Conservation (phyloP, 176 grass and related monocot genomes). For the Zoysia pacifica region DNA sequence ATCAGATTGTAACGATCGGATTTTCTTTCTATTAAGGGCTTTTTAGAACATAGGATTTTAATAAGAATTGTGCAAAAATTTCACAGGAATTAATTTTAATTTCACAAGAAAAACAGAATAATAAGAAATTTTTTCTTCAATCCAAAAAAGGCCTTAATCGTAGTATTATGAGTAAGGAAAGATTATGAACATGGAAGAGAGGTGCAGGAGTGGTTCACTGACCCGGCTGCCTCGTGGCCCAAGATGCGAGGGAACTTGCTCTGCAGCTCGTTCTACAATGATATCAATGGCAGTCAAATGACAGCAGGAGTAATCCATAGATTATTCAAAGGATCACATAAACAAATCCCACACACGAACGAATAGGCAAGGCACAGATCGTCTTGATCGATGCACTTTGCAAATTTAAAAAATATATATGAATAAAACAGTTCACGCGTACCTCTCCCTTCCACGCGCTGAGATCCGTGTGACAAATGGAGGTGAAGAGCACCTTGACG, state of each 20-base stretch:
- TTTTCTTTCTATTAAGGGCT: too few species aligned
- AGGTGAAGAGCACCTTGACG: constrained; percentile 73
- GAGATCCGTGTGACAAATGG: constrained; percentile 95
- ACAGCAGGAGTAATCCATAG: not conserved
- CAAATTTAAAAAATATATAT: not conserved
- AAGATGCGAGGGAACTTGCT: constrained; percentile 80
- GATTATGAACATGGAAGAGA: too few species aligned
- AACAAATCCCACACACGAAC: not conserved
- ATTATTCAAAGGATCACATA: not conserved
- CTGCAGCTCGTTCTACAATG: constrained; percentile 61
- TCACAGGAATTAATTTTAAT: too few species aligned
- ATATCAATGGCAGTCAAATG: too few species aligned
- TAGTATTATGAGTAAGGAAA: too few species aligned
- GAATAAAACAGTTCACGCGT: too few species aligned
- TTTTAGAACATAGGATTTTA: too few species aligned
- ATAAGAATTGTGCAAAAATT: too few species aligned
- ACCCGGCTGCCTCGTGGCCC: constrained; percentile 94
- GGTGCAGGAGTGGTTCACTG: not conserved
- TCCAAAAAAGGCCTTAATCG: too few species aligned
- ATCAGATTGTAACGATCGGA: too few species aligned
- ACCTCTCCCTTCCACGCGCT: constrained; percentile 86
- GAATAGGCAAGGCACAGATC: not conserved
- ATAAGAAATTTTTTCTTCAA: too few species aligned
- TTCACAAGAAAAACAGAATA: too few species aligned
- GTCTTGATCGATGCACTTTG: not conserved